Evolutionary conservation across 805 yeast species (phyloP).

Genomic region (Kuraishia ogatae): DNA sequence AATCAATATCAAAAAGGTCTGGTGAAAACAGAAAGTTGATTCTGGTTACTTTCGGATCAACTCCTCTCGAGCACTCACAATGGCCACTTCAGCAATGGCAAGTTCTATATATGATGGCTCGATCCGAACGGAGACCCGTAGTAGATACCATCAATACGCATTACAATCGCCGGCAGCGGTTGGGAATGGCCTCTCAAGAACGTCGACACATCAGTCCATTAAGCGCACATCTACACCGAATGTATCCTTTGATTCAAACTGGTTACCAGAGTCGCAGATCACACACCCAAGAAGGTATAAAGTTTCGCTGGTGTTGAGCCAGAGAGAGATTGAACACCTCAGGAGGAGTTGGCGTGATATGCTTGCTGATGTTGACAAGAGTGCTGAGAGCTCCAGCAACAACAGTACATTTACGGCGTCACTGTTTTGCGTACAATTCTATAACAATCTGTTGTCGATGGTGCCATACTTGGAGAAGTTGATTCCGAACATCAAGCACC

Average conservation of each 20-base stretch:
- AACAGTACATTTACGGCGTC: conserved; percentile 39
- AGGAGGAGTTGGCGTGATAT: conserved; percentile 33
- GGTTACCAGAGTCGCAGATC: conserved; percentile 24
- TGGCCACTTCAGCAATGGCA: not conserved
- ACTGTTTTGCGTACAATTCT: conserved; percentile 68
- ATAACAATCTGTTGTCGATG: conserved; percentile 56
- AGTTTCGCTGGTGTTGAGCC: conserved; percentile 16
- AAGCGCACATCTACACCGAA: conserved; percentile 17
- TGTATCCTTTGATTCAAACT: conserved; percentile 20
- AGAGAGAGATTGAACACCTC: conserved; percentile 33
- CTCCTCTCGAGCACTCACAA: not conserved
- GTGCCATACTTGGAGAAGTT: conserved; percentile 51
- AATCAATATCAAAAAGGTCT: too few species aligned
- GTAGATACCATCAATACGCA: not conserved
- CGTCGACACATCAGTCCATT: conserved; percentile 11
- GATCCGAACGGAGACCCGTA: not conserved
- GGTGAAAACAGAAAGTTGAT: too few species aligned
- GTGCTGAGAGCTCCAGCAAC: conserved; percentile 6
- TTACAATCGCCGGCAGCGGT: not conserved
- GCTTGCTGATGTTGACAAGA: conserved; percentile 4
- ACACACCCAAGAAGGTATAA: conserved; percentile 13
- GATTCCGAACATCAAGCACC: conserved; percentile 72
- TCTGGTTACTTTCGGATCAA: not conserved
- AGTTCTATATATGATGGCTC: not conserved
- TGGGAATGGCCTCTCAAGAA: not conserved